phyloP scores from a whole-genome alignment of 495 filamentous ascomycete species.

The Aspergillus ostianus region DNA sequence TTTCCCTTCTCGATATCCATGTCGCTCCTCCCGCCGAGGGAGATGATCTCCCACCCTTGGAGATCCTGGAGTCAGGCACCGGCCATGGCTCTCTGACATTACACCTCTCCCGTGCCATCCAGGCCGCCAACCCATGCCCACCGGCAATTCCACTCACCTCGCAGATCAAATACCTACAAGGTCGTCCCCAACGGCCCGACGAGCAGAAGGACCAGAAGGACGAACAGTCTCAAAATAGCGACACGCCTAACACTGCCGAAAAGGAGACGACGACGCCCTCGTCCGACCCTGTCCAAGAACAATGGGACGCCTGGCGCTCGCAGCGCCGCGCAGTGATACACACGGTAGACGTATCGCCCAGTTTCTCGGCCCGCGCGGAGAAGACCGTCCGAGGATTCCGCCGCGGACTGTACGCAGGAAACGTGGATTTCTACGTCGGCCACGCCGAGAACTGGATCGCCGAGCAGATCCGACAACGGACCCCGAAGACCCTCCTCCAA shows the following conservation, averaged over 20 bases:
- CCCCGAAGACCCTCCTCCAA: conserved; percentile 22
- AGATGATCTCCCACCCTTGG: conserved; percentile 37
- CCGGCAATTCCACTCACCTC: conserved; percentile 34
- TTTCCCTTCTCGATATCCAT: conserved; percentile 72
- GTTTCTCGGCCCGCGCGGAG: conserved; percentile 59
- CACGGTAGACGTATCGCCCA: conserved; percentile 61
- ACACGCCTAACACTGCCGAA: not conserved
- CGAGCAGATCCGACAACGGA: conserved; percentile 40
- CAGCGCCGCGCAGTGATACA: conserved; percentile 66
- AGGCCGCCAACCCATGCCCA: conserved; percentile 62
- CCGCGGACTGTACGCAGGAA: conserved; percentile 61
- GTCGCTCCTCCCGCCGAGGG: conserved; percentile 38
- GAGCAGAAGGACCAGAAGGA: conserved; percentile 15
- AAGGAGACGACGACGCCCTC: not conserved
- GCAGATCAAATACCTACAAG: conserved; percentile 36
- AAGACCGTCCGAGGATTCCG: conserved; percentile 62
- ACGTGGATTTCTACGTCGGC: conserved; percentile 72
- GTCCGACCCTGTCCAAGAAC: conserved; percentile 21
- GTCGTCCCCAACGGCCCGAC: conserved; percentile 25
- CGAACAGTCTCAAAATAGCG: not conserved
- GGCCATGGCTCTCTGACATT: conserved; percentile 76
- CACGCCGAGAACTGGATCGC: conserved; percentile 61
- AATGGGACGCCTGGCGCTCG: conserved; percentile 46
- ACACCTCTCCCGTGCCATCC: conserved; percentile 69
- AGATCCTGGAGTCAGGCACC: conserved; percentile 80